Percentiles rank a stretch among this genome's conserved stretches.
These are phyloP conservation scores for Ustilaginoidea virens DNA, from an alignment of 2,329 filamentous ascomycete genomes.

Conservation along the genomic window DNA sequence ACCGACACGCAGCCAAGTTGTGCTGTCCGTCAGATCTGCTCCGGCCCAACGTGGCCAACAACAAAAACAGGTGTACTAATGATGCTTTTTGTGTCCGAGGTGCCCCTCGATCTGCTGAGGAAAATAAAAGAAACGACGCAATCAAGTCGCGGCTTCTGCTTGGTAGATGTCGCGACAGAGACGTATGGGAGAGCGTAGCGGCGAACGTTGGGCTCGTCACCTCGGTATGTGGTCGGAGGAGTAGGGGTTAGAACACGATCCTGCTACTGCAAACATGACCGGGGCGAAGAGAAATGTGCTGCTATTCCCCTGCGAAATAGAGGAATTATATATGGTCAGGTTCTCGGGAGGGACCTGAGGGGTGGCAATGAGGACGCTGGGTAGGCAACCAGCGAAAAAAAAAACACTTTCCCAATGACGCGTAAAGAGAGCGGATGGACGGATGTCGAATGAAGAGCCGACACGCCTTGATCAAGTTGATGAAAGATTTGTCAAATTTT, in stretches of 20 bases:
- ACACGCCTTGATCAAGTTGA: conserved; percentile 9
- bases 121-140: too few species aligned
- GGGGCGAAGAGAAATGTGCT: conserved; percentile 16
- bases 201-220: conserved; percentile 36
- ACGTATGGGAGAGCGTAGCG: conserved; percentile 16
- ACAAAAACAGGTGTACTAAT: conserved; percentile 1
- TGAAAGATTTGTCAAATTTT: conserved; percentile 5
- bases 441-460: conserved; percentile 12
- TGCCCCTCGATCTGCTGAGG: background rate
- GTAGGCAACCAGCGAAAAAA: conserved; percentile 13
- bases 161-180: background rate
- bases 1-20: conserved; percentile 13
- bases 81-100: background rate
- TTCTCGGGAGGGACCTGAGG: conserved; percentile 13
- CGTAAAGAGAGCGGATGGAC: conserved; percentile 10
- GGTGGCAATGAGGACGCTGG: conserved; percentile 14
- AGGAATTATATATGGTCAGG: conserved; percentile 16
- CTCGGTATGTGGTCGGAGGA: conserved; percentile 46
- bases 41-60: conserved; percentile 6
- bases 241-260: conserved; percentile 37
- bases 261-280: conserved; percentile 42
- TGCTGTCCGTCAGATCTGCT: conserved; percentile 1
- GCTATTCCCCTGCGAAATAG: conserved; percentile 13
- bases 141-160: background rate
- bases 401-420: conserved; percentile 3